Base-by-base conservation (phyloP, 1,284 basidiomycete species). In the Tilletia caries region DNA sequence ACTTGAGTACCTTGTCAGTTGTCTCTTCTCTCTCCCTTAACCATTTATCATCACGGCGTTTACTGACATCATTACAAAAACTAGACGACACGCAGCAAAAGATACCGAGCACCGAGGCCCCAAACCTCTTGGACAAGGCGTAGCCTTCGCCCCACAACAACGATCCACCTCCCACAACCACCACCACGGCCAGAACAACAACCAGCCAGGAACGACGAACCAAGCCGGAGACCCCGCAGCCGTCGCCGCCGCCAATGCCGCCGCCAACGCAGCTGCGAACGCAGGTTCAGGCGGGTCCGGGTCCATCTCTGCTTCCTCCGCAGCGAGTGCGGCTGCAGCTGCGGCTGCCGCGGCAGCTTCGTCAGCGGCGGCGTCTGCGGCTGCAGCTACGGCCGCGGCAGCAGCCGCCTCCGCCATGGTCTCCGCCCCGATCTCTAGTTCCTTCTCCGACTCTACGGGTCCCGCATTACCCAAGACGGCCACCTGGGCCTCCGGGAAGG, bases 401-500 rank as follows among this genome's bases (percentile, higher is more conserved):
- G 52, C 52, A 54, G n/a, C 52, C 6, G 25, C 18, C 15, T 46
- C 54, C 15, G 25, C 66, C 32, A 27, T 25, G 2, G 29, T 13
- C 20, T 37, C 58, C 3, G 32, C 33, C 6, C 34, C 58, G 29
- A 8, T 18, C 1, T 33, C 23, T 18, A 6, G 20, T 50, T 25
- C 48, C 48, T 13, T n/a, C 52, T 20, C 68, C 5, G 77, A 74
- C 23, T 25, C 52, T 37, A 77, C 77, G 48, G 75, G 71, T 20
- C 80, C 80, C 0, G 81, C 81, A 8, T 69, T 82, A 37, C 81
- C 81, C 12, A 81, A 81, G 74, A 82, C 81, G 20, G 81, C 81
- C 8, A 76, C 76, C 15, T 82, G 81, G 81, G 81, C 81, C 2
- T 80, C 80, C 1, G 78, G 79, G 32, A 78, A 76, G 15, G n/a